Evolutionary conservation across 2,329 filamentous ascomycete genomes (phyloP).

Genomic region (Penicillium occitanis): DNA sequence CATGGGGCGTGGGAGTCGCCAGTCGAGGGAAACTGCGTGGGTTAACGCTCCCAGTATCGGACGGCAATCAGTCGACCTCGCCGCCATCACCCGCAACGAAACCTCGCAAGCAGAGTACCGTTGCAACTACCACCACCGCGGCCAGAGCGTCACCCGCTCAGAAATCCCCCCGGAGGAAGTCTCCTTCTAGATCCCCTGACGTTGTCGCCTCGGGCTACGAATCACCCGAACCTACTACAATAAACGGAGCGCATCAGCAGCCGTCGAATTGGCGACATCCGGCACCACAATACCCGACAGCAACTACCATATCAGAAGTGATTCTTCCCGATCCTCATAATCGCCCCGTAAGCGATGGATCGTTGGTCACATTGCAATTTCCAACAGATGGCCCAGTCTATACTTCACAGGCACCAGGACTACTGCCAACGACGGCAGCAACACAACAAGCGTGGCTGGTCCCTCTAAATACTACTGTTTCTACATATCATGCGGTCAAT

Average conservation of each 20-base stretch:
- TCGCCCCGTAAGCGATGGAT: not conserved
- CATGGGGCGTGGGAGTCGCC: conserved; percentile 93
- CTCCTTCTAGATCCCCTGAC: not conserved
- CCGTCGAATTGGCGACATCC: conserved; percentile 1
- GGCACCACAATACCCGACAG: not conserved
- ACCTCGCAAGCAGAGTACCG: conserved; percentile 16
- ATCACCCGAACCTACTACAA: not conserved
- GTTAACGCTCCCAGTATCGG: conserved; percentile 68
- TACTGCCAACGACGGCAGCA: not conserved
- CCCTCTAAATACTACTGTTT: not conserved
- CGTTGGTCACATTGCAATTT: not conserved
- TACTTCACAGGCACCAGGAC: not conserved
- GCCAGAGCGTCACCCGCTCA: not conserved
- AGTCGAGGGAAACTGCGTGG: conserved; percentile 93
- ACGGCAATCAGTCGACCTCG: conserved; percentile 33
- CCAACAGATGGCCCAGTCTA: conserved; percentile 2
- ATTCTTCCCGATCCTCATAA: not conserved
- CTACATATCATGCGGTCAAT: not conserved
- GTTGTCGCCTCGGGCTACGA: not conserved
- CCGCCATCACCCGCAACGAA: conserved; percentile 11
- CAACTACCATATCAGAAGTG: not conserved
- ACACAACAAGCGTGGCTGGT: not conserved
- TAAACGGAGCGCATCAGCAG: not conserved
- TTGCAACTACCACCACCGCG: not conserved
- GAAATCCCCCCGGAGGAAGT: not conserved